phyloP scores from a whole-genome alignment of 805 yeast species.

The Saccharomycopsis olivae region DNA sequence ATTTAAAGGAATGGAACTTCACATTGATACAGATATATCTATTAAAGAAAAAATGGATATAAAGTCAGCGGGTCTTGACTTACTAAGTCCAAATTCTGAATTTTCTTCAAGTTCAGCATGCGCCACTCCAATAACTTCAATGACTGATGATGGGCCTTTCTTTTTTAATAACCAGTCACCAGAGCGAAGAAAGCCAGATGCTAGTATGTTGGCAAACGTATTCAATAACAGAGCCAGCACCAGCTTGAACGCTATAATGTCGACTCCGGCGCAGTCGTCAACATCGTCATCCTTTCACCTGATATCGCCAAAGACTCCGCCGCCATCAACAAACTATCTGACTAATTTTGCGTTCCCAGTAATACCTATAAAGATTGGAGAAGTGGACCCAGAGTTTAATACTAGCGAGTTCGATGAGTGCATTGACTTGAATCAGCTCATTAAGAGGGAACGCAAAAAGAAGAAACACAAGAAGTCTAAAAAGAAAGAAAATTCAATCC shows the following conservation, averaged over 20 bases:
- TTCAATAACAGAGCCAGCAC: no score
- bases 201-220: no score
- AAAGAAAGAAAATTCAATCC: neutral
- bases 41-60: no score
- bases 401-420: conserved; percentile 10
- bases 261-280: no score
- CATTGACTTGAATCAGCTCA: conserved; percentile 12
- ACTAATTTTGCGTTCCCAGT: conserved; percentile 7
- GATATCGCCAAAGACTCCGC: no score
- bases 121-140: conserved; percentile 1
- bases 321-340: no score
- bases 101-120: neutral
- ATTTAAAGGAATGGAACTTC: no score
- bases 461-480: conserved; percentile 3
- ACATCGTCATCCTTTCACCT: no score
- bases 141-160: neutral
- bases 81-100: conserved; percentile 2
- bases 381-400: conserved; percentile 12
- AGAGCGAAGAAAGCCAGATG: no score
- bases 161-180: neutral
- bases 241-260: no score
- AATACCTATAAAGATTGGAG: conserved; percentile 9
- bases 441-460: conserved; percentile 7
- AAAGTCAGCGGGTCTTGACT: no score
- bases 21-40: no score